Percentiles rank a stretch among this genome's conserved stretches.
These are phyloP conservation scores for Aegilops bicornis DNA, from an alignment of 176 grass and related monocot genomes.

Conservation along the genomic window DNA sequence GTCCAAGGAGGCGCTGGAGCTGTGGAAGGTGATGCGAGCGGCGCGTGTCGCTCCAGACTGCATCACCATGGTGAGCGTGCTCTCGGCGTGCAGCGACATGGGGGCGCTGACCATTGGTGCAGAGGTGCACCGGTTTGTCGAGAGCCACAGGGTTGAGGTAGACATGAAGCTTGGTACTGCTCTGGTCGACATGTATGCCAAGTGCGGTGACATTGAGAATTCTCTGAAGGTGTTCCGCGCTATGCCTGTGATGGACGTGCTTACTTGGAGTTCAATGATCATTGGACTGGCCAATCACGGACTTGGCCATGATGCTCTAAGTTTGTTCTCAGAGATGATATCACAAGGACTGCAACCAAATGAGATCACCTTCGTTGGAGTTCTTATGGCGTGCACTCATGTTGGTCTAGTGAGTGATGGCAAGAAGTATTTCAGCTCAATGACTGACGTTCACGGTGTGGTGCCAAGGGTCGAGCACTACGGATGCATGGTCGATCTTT, in stretches of 20 bases:
- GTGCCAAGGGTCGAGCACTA: constrained; percentile 57
- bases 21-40: constrained; percentile 46
- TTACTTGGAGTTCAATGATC: constrained; percentile 66
- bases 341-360: constrained; percentile 50
- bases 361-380: constrained; percentile 62
- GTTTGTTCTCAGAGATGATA: constrained; percentile 60
- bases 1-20: constrained; percentile 48
- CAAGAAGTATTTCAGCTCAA: constrained; percentile 55
- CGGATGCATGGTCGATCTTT: constrained; percentile 72
- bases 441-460: constrained; percentile 44
- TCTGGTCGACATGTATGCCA: constrained; percentile 85
- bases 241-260: constrained; percentile 51
- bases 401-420: constrained; percentile 64
- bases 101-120: constrained; percentile 40
- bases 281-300: constrained; percentile 70
- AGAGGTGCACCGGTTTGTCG: constrained; percentile 45
- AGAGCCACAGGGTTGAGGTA: constrained; percentile 31
- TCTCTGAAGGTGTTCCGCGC: constrained; percentile 29
- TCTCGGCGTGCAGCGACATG: constrained; percentile 46
- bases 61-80: constrained; percentile 62
- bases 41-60: constrained; percentile 32
- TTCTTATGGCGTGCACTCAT: constrained; percentile 61
- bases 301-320: constrained; percentile 51
- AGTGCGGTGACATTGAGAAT: constrained; percentile 70
- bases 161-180: constrained; percentile 71